Evolutionary conservation across 805 yeast genomes (phyloP).

Genomic region (Metschnikowia bowlesiae): DNA sequence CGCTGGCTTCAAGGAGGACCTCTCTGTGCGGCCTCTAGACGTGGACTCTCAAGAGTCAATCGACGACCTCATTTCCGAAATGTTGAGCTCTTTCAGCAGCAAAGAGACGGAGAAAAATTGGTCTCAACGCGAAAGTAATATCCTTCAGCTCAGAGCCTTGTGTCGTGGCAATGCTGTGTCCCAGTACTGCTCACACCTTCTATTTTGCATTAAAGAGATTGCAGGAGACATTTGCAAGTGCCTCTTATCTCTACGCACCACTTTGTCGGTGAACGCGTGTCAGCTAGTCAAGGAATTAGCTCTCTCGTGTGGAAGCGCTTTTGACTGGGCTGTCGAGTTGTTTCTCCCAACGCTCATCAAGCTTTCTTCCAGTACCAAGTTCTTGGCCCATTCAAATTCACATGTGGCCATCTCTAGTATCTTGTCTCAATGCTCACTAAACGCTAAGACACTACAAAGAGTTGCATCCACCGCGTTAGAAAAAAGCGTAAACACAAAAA

Average conservation of each 20-base stretch:
- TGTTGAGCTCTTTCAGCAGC: constrained; percentile 47
- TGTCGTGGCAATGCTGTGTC: constrained; percentile 52
- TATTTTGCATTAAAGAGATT: constrained; percentile 22
- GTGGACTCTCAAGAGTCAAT: constrained; percentile 23
- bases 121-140: constrained; percentile 62
- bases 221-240: constrained; percentile 63
- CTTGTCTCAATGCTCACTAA: constrained; percentile 51
- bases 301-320: constrained; percentile 30
- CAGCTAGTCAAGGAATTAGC: constrained; percentile 69
- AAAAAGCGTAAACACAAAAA: constrained; percentile 66
- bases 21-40: constrained; percentile 27
- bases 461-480: constrained; percentile 55
- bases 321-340: constrained; percentile 50
- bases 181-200: constrained; percentile 38
- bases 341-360: constrained; percentile 47
- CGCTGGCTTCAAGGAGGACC: constrained; percentile 38
- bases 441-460: constrained; percentile 46
- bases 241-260: constrained; percentile 72
- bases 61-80: constrained; percentile 13
- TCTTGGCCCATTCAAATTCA: constrained; percentile 57
- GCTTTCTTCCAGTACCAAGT: constrained; percentile 57
- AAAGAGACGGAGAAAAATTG: constrained; percentile 89
- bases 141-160: constrained; percentile 53
- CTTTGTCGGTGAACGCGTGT: constrained; percentile 72
- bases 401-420: constrained; percentile 53